Evolutionary conservation across 768 basidiomycete genomes (phyloP), one percentile per base, ranked within the genome.

Genomic region (Suillus plorans): DNA sequence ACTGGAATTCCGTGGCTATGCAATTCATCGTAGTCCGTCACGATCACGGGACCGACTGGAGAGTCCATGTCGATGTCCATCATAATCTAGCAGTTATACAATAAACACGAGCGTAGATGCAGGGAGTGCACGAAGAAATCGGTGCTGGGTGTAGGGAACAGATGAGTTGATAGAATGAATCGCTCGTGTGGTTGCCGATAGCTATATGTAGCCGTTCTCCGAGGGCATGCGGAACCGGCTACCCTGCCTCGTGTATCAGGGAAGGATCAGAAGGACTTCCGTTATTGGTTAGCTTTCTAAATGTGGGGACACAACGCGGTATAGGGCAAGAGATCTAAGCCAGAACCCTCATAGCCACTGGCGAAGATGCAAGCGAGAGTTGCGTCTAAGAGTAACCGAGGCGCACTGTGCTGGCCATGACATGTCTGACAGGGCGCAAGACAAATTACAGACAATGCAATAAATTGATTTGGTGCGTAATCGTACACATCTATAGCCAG

Each of bases 1-100:
- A 76, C 75, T 20, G 71, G 63, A 60, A 72, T 65, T 41, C 67
- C 64, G 47, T 71, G 70, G 36, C 56, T 50, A 41, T 63, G 69
- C 22, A 59, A 65, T 49, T 70, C 68, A 50, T 69, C 61, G 34
- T 68, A 75, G 39, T 63, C 67, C 7, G 69, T 64, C 25, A 68
- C 67, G 52, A 77, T 68, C 67, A 75, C 41, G 9, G 75, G 72
- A 41, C 74, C 73, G 13, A 70, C 52, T n/a, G 73, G 70, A 60
- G 76, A 75, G 44, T 64, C n/a, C 76, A 76, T 77, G 37, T 76
- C 76, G 36, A 76, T 68, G 37, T 76, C 75, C 73, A 77, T 76
- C 59, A 67, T 74, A 60, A 41, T 34, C 50, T 44, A 36, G 49
- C 7, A 39, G 16, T 67, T 1, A 41, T 28, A 45, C 64, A 58